Conservation (phyloP, 495 filamentous ascomycete species). For the Hypoxylon lienhwacheense region DNA sequence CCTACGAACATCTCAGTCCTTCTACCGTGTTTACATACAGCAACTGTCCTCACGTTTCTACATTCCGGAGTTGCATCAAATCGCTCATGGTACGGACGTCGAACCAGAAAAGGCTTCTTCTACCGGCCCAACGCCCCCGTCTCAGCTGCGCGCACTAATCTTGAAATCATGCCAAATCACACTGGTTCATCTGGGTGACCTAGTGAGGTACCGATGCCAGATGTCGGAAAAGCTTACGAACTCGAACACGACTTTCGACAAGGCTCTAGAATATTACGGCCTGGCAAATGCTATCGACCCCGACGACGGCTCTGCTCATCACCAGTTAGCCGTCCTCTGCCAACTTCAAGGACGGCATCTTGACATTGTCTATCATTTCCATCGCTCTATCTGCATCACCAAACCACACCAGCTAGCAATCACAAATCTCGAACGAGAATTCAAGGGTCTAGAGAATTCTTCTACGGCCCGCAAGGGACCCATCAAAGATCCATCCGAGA, state of each 20-base stretch:
- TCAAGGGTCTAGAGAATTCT: slow-evolving; percentile 60
- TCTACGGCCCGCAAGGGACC: slow-evolving; percentile 27
- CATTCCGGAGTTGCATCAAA: slow-evolving; percentile 70
- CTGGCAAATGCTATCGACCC: slow-evolving; percentile 79
- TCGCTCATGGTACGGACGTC: slow-evolving; percentile 70
- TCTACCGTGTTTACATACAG: slow-evolving; percentile 85
- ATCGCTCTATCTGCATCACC: slow-evolving; percentile 72
- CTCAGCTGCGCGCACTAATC: slow-evolving; percentile 57
- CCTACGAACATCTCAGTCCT: slow-evolving; percentile 81
- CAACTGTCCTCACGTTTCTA: slow-evolving; percentile 72
- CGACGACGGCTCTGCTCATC: slow-evolving; percentile 75
- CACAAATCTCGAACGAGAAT: slow-evolving; percentile 77
- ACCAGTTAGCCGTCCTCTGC: slow-evolving; percentile 86
- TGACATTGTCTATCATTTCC: slow-evolving; percentile 83
- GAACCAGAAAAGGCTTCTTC: slow-evolving; percentile 42
- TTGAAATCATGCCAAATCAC: slow-evolving; percentile 79
- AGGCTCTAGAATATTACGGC: slow-evolving; percentile 80
- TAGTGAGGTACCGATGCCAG: slow-evolving; percentile 86
- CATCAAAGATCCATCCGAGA: slow-evolving; percentile 35
- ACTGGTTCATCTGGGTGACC: slow-evolving; percentile 83
- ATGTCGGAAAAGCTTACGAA: slow-evolving; percentile 46
- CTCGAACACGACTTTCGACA: slow-evolving; percentile 60
- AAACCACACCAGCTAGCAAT: slow-evolving; percentile 72
- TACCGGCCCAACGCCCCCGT: slow-evolving; percentile 45
- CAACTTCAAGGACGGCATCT: slow-evolving; percentile 75